A percentile compares a stretch with the other conserved stretches of the same genome.
These are phyloP conservation scores for Candida chauliodis DNA, from an alignment of 805 yeast genomes.

Conservation along the genomic window DNA sequence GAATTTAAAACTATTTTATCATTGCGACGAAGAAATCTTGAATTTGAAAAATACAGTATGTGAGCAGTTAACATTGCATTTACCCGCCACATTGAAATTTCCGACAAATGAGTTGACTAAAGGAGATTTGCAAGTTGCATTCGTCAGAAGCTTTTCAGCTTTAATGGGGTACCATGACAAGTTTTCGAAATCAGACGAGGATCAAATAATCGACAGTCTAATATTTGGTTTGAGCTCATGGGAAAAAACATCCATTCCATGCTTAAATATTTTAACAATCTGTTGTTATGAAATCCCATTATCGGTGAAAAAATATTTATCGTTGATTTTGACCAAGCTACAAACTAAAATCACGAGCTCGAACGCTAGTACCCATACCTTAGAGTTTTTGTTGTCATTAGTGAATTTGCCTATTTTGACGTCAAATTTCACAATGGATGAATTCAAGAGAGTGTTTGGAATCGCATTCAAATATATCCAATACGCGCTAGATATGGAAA, in stretches of 20 bases:
- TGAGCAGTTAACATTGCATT: constrained; percentile 52
- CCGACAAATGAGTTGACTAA: constrained; percentile 43
- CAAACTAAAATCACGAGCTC: constrained; percentile 73
- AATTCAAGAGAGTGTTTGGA: constrained; percentile 75
- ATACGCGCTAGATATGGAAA: constrained; percentile 53
- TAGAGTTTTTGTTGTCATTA: constrained; percentile 70
- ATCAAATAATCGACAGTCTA: constrained; percentile 57
- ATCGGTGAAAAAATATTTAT: constrained; percentile 64
- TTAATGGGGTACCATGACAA: constrained; percentile 56
- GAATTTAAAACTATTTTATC: constrained; percentile 49
- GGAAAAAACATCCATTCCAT: constrained; percentile 76
- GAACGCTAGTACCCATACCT: constrained; percentile 65
- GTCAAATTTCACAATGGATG: constrained; percentile 71
- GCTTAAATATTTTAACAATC: constrained; percentile 69
- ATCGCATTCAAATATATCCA: constrained; percentile 79
- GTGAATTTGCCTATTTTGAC: constrained; percentile 64
- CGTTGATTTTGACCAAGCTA: constrained; percentile 66
- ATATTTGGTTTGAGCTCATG: constrained; percentile 64
- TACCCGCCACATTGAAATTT: constrained; percentile 39
- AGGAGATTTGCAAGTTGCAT: constrained; percentile 64
- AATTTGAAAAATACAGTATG: constrained; percentile 48
- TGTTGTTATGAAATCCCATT: constrained; percentile 80
- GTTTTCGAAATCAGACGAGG: constrained; percentile 57
- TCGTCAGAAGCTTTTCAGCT: constrained; percentile 59
- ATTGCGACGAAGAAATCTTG: constrained; percentile 32